Evolutionary conservation across 1,139 yeast genomes (phyloP).

Genomic region (Sugiyamaella sp.): DNA sequence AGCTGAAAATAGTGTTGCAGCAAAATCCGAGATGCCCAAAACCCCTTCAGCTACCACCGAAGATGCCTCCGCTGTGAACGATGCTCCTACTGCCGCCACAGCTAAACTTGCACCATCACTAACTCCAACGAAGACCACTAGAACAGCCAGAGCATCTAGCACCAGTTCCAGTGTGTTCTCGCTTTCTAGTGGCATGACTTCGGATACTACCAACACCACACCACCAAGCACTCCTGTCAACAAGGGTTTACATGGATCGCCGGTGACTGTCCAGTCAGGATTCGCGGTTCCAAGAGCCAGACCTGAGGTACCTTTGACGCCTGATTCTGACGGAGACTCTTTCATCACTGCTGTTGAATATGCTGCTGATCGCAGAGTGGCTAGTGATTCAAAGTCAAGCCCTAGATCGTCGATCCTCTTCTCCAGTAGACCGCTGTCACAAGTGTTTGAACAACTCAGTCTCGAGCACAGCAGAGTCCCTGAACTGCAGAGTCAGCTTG

Average conservation of each 20-base stretch:
- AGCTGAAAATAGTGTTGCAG: background rate
- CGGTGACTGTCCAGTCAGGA: background rate
- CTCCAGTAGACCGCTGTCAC: conserved; percentile 9
- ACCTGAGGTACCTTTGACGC: background rate
- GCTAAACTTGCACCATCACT: background rate
- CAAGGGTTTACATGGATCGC: background rate
- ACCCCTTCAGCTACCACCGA: no score
- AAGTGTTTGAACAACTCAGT: conserved; percentile 5
- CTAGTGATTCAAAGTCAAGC: conserved; percentile 1
- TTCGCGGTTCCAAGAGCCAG: background rate
- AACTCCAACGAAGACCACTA: background rate
- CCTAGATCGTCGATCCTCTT: conserved; percentile 14
- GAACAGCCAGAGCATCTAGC: conserved; percentile 6
- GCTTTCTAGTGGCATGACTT: background rate
- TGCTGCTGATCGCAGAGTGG: background rate
- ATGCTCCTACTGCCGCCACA: background rate
- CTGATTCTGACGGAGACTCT: background rate
- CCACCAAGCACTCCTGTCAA: conserved; percentile 12
- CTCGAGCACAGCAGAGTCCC: conserved; percentile 12
- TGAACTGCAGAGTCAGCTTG: conserved; percentile 13
- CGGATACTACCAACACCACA: conserved; percentile 2
- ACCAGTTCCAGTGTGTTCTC: conserved; percentile 15
- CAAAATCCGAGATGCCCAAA: no score
- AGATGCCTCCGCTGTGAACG: no score
- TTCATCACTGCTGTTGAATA: background rate